phyloP scores from a whole-genome alignment of 352 stramenopile genomes.

The Pythium monospermum region DNA sequence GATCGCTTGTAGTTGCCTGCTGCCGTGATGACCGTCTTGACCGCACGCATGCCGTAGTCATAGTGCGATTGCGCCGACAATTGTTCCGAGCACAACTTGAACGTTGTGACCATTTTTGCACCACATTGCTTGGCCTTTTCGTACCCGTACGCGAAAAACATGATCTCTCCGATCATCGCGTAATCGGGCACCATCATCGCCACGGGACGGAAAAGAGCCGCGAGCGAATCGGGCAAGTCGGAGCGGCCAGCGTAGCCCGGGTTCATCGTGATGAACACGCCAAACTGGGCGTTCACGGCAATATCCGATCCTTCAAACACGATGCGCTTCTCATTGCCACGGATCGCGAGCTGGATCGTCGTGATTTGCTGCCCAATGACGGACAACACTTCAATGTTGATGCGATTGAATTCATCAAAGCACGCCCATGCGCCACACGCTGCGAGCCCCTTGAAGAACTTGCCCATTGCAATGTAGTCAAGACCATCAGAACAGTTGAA shows the following conservation, averaged over 20 bases:
- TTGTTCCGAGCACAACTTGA: slow-evolving; percentile 94
- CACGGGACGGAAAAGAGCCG: slow-evolving; percentile 92
- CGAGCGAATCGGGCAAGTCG: slow-evolving; percentile 93
- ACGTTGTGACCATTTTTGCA: slow-evolving; percentile 96
- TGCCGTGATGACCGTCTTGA: slow-evolving; percentile 94
- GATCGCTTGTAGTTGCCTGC: slow-evolving; percentile 93
- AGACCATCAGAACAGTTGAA: slow-evolving; percentile 95
- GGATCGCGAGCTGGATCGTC: slow-evolving; percentile 85
- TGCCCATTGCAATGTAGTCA: slow-evolving; percentile 95
- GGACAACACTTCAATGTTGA: slow-evolving; percentile 91
- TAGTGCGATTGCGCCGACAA: slow-evolving; percentile 94
- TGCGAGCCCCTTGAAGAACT: slow-evolving; percentile 91
- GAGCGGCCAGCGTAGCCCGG: slow-evolving; percentile 92
- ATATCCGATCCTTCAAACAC: slow-evolving; percentile 95
- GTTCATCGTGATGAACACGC: slow-evolving; percentile 97
- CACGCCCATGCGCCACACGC: slow-evolving; percentile 93
- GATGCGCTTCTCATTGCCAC: slow-evolving; percentile 81
- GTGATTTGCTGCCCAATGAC: slow-evolving; percentile 85
- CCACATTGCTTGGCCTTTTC: slow-evolving; percentile 90
- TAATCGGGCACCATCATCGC: slow-evolving; percentile 98
- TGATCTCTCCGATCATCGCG: slow-evolving; percentile 94
- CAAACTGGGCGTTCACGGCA: slow-evolving; percentile 90
- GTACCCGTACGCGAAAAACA: slow-evolving; percentile 95
- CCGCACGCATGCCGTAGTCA: slow-evolving; percentile 95
- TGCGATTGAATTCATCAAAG: slow-evolving; percentile 97